Base-by-base conservation (phyloP, 2,329 filamentous ascomycete species). In the Epichloe sp. region DNA sequence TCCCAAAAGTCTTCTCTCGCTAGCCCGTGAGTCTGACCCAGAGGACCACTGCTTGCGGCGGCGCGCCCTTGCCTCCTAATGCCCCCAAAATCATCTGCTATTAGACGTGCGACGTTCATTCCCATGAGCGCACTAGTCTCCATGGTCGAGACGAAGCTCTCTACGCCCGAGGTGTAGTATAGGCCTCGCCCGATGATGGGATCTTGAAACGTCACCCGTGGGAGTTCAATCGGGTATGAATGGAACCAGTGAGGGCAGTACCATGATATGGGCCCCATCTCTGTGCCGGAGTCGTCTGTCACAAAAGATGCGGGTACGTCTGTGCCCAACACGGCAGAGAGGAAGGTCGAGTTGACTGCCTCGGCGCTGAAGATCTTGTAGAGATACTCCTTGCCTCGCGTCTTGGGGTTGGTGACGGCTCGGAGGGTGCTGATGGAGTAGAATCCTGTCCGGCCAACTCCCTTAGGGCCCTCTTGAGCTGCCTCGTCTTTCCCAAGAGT, bases 111-210 rank as follows among this genome's bases (percentile, higher is more conserved):
- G 19, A 93, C 82, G 62, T 93, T 93, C 77, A 79, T 88, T 0
- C 93, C 93, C 81, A 93, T 93, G 58, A 97, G 68, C 1, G 88
- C 86, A 64, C 83, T 95, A 6, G 93, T 96, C 73, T 98, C 93
- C 93, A 98, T 97, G 0, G 89, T 95, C 10, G 86, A 93, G 58
- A 97, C 94, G 64, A 98, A 96, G 58, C 85, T 85, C 69, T 97
- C 91, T 43, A 97, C 94, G 2, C 80, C 82, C 11, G 79, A 81
- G 0, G 82, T 85, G 62, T 85, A 85, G 66, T 82, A 93, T 14
- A 91, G 60, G 0, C 80, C 79, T 6, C 76, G 67, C 5, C 79
- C 82, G 3, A 96, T 64, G 55, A 83, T 71, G 3, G 84, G 79
- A 54, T 93, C 85, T 58, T 96, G 88, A 65, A 97, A 98, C 0